A percentile compares a stretch with the other conserved stretches of the same genome.
Evolutionary conservation across 192 early-diverging fungal species (phyloP).

Genomic region (Piromyces sp.): DNA sequence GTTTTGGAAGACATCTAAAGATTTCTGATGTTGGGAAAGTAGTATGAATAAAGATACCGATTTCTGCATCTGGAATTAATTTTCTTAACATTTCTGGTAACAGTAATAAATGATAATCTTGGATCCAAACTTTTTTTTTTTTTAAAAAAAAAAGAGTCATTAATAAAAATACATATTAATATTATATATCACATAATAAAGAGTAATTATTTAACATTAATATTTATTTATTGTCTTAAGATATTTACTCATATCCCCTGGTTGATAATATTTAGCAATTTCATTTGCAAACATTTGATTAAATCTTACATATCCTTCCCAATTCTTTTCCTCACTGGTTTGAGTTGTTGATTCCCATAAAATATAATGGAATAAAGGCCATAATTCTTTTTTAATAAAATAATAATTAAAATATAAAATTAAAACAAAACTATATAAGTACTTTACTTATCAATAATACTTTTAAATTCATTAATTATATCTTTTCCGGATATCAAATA

Average conservation of each 20-base stretch:
- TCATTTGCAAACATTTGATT: constrained; percentile 72
- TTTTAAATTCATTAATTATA: too few relatives aligned
- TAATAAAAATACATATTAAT: too few relatives aligned
- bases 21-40: constrained; percentile 92
- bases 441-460: too few relatives aligned
- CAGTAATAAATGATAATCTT: constrained; percentile 94
- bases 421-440: too few relatives aligned
- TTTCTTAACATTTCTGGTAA: constrained; percentile 74
- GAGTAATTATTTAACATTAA: too few relatives aligned
- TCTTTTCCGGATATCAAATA: too few relatives aligned
- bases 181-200: too few relatives aligned
- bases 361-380: constrained; percentile 91
- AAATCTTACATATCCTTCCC: constrained; percentile 60
- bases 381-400: constrained; percentile 44
- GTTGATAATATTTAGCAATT: constrained; percentile 55
- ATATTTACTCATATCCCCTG: constrained; percentile 63
- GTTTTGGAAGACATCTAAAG: constrained; percentile 66
- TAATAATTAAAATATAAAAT: too few relatives aligned
- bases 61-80: constrained; percentile 66
- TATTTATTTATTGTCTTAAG: too few relatives aligned
- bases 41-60: constrained; percentile 91
- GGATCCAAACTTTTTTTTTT: constrained; percentile 67
- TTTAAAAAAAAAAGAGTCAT: too few relatives aligned
- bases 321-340: constrained; percentile 48
- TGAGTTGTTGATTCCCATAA: constrained; percentile 58